Conservation (phyloP, 768 basidiomycete species). For the Pleurotus pulmonarius region DNA sequence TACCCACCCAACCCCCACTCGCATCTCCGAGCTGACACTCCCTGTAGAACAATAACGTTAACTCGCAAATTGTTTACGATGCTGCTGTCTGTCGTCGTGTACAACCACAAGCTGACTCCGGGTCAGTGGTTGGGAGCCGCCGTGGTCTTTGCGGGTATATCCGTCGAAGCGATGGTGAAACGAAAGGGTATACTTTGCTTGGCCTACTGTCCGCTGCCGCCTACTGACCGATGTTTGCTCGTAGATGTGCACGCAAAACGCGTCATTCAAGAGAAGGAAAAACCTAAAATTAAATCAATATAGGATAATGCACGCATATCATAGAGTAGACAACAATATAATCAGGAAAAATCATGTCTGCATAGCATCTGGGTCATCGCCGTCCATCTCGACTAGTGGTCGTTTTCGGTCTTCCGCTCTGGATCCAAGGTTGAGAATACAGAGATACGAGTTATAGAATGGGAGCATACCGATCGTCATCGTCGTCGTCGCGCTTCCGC, state of each 20-base stretch:
- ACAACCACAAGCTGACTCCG: conserved; percentile 75
- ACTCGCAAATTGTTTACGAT: conserved; percentile 98
- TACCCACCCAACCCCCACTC: conserved; percentile 12
- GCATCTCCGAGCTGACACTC: conserved; percentile 7
- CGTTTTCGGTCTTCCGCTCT: conserved; percentile 42
- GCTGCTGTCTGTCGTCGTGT: conserved; percentile 90
- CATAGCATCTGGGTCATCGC: conserved; percentile 45
- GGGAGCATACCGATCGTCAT: conserved; percentile 32
- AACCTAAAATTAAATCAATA: conserved; percentile 75
- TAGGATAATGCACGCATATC: conserved; percentile 27
- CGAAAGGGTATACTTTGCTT: conserved; percentile 57
- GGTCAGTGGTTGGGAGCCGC: conserved; percentile 95
- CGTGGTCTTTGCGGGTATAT: conserved; percentile 94
- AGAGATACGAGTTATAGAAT: conserved; percentile 10
- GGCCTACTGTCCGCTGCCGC: too few species aligned
- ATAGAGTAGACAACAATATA: conserved; percentile 8
- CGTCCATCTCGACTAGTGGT: conserved; percentile 32
- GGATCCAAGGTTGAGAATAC: not conserved
- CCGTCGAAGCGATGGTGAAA: conserved; percentile 89
- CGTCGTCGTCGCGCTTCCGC: conserved; percentile 74
- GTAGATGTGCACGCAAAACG: conserved; percentile 78
- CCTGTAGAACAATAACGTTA: conserved; percentile 81
- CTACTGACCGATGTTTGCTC: too few species aligned
- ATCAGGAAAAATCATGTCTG: conserved; percentile 32
- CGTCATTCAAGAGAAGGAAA: conserved; percentile 80